Evolutionary conservation across 805 yeast species (phyloP), one percentile per base, ranked within the genome.

Genomic region (Schwanniomyces yamadae): DNA sequence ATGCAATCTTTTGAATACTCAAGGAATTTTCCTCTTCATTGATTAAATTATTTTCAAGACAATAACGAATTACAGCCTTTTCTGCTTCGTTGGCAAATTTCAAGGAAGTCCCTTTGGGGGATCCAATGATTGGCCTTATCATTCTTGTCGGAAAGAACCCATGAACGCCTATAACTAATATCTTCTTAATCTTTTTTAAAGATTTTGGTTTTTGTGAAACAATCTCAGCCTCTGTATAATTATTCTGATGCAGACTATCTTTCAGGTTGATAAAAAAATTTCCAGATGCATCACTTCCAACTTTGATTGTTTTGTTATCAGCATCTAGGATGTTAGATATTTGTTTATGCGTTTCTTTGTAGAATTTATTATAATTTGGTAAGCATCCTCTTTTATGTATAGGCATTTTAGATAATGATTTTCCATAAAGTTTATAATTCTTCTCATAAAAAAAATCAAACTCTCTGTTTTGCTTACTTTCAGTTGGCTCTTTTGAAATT

Each of bases 41-140:
- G 28, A 65, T 51, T 55, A 71, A 44, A 40, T 66, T 48, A 58
- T 66, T 52, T 45, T 74, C 66, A 42, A 60, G 33, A 81, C 84
- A 66, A 38, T 69, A 91, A 19, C 82, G 61, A 23, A 77, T 66
- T 1, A 93, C 75, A 0, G 90, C 81, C 39, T 69, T 70, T 7
- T 89, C 98, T 0, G 96, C 97, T 51, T 89, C 97, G 44, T 78
- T 81, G 22, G 95, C 88, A 61, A 91, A 93, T 54, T 84, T 83
- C 30, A 83, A 71, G 0, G 98, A 91, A 0, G 99, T 91, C 0
- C 99, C 99, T 14, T 95, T 93, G 4, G 99, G 99, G 44, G 90
- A 89, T 2, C 99, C 99, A 34, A 91, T 80, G 11, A 91, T 52
- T 0, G 95, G 89, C 34, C 99, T 65, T 46, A 93, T 69, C 72